Evolutionary conservation across 225 moss, liverwort and hornwort species (phyloP).

Genomic region (Bryum argenteum): DNA sequence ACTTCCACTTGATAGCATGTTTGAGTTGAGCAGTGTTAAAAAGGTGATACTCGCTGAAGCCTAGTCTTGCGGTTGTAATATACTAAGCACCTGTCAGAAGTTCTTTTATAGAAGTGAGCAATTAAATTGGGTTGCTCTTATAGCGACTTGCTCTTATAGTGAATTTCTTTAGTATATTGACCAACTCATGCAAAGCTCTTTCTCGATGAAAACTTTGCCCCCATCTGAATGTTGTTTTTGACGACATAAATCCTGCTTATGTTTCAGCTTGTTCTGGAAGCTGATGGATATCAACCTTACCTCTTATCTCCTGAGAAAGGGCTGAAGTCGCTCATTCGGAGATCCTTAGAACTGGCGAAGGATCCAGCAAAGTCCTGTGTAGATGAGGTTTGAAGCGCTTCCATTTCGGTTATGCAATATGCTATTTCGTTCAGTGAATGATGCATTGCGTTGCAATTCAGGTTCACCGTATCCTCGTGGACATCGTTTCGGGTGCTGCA

Average conservation of each 20-base stretch:
- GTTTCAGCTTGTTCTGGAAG: conserved; percentile 86
- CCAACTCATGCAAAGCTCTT: too few species aligned
- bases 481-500: conserved; percentile 90
- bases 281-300: conserved; percentile 97
- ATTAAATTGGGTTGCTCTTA: background rate
- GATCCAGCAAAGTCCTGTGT: conserved; percentile 91
- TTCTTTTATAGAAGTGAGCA: too few species aligned
- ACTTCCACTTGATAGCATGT: conserved; percentile 77
- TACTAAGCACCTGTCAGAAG: background rate
- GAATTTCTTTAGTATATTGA: too few species aligned
- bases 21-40: conserved; percentile 86
- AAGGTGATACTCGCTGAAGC: conserved; percentile 38
- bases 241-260: background rate
- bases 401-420: conserved; percentile 4
- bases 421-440: background rate
- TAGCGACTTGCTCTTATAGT: too few species aligned
- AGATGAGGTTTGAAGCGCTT: conserved; percentile 65
- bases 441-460: conserved; percentile 27
- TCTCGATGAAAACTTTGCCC: too few species aligned
- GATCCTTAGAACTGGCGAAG: conserved; percentile 86
- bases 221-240: too few species aligned
- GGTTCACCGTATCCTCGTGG: conserved; percentile 84
- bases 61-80: background rate
- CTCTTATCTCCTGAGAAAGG: conserved; percentile 96
- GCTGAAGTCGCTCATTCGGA: conserved; percentile 79